These are phyloP conservation scores for Neurospora tetrasperma DNA, from an alignment of 495 filamentous ascomycete species.

Conservation along the genomic window DNA sequence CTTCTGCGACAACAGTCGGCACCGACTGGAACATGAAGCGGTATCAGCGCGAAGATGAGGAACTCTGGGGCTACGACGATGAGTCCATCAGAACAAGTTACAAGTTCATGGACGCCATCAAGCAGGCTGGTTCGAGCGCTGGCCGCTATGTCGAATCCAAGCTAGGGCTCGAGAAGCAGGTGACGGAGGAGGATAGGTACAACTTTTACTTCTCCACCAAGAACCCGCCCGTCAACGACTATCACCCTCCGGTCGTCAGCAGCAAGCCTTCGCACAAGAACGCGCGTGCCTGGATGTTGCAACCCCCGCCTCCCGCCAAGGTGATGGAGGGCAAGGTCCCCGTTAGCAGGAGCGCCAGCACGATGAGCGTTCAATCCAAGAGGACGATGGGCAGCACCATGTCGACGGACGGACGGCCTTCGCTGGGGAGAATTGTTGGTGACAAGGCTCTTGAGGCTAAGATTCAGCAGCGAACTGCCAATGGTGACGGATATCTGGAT, in stretches of 20 bases:
- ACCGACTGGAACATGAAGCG: constrained; percentile 63
- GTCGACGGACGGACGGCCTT: background rate
- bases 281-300: constrained; percentile 80
- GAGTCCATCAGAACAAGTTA: constrained; percentile 31
- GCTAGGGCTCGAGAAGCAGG: constrained; percentile 28
- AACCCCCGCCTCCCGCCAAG: constrained; percentile 72
- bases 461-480: constrained; percentile 13
- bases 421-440: constrained; percentile 22
- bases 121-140: constrained; percentile 40
- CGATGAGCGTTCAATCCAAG: constrained; percentile 23
- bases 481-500: constrained; percentile 24
- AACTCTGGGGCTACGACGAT: constrained; percentile 53
- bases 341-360: constrained; percentile 40
- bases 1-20: constrained; percentile 16
- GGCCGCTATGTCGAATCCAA: constrained; percentile 37
- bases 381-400: constrained; percentile 8
- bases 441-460: constrained; percentile 32
- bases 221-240: constrained; percentile 74
- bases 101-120: constrained; percentile 40
- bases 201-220: constrained; percentile 54
- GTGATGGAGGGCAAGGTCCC: constrained; percentile 76
- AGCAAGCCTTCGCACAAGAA: constrained; percentile 53
- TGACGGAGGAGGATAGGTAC: constrained; percentile 34
- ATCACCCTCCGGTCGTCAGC: constrained; percentile 78
- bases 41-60: constrained; percentile 79